Percentiles rank a stretch among this genome's conserved stretches.
Evolutionary conservation across 192 early-diverging fungal species (phyloP).

Genomic region (Gamsiella multidivaricata): DNA sequence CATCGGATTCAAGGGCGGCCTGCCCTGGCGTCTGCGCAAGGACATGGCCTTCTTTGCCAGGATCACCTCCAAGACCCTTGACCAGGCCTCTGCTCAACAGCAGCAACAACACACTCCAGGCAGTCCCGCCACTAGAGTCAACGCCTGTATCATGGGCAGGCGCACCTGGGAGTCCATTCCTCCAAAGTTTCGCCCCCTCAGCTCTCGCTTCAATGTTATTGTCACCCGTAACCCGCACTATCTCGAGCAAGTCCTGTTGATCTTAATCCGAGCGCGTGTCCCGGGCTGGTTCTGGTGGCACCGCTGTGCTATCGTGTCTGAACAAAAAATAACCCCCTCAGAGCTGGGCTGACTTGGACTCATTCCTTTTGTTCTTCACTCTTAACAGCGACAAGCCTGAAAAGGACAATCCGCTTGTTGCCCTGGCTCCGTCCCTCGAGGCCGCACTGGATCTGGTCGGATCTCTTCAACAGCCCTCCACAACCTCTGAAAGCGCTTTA

Average conservation of each 20-base stretch:
- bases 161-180: conserved; percentile 96
- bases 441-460: conserved; percentile 65
- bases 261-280: neutral
- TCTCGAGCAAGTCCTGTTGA: conserved; percentile 40
- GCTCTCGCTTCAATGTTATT: conserved; percentile 84
- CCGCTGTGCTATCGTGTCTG: too few species aligned
- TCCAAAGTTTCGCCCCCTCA: conserved; percentile 80
- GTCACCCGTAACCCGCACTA: conserved; percentile 73
- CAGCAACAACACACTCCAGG: neutral
- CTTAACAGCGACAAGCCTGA: conserved; percentile 42
- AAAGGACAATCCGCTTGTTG: conserved; percentile 41
- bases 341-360: too few species aligned
- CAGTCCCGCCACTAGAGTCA: conserved; percentile 54
- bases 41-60: conserved; percentile 89
- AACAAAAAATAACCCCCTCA: too few species aligned
- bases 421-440: conserved; percentile 60
- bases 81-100: neutral
- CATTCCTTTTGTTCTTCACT: neutral
- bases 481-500: neutral
- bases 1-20: conserved; percentile 75
- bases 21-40: conserved; percentile 89
- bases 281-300: too few species aligned
- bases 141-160: conserved; percentile 95
- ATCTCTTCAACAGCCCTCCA: conserved; percentile 20
- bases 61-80: conserved; percentile 63